phyloP scores from a whole-genome alignment of 1,284 basidiomycete genomes.

The Naganishia cerealis region DNA sequence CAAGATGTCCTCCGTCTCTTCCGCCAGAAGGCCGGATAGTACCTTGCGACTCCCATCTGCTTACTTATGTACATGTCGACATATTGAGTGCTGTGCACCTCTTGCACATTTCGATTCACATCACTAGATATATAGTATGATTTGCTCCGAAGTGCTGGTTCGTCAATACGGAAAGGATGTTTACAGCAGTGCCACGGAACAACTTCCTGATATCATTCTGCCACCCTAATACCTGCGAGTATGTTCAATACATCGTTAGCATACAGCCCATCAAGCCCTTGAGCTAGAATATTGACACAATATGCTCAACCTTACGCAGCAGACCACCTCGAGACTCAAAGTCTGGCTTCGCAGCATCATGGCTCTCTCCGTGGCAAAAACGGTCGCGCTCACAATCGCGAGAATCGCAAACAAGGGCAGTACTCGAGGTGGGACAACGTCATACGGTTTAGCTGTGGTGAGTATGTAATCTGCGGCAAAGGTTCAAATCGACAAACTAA shows the following conservation, averaged over 20 bases:
- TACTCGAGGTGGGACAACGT: neutral
- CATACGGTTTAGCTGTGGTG: slow-evolving; percentile 10
- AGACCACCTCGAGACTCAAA: neutral
- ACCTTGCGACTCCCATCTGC: neutral
- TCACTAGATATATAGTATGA: too few relatives aligned
- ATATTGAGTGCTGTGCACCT: neutral
- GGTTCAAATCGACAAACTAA: neutral
- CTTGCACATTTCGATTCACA: neutral
- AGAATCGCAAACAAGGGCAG: slow-evolving; percentile 17
- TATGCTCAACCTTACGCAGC: neutral
- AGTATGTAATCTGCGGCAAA: neutral
- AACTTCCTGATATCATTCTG: too few relatives aligned
- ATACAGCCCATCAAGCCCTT: neutral
- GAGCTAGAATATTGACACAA: neutral
- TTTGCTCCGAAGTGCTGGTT: too few relatives aligned
- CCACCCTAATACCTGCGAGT: too few relatives aligned
- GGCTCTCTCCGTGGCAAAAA: neutral
- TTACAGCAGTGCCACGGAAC: too few relatives aligned
- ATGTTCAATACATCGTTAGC: too few relatives aligned
- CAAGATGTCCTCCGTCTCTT: neutral
- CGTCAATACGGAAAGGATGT: too few relatives aligned
- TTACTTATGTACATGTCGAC: neutral
- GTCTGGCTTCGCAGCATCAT: neutral
- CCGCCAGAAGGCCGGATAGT: neutral
- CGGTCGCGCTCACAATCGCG: slow-evolving; percentile 4